phyloP scores from a whole-genome alignment of 768 basidiomycete genomes.

The Hericium rajendrae region DNA sequence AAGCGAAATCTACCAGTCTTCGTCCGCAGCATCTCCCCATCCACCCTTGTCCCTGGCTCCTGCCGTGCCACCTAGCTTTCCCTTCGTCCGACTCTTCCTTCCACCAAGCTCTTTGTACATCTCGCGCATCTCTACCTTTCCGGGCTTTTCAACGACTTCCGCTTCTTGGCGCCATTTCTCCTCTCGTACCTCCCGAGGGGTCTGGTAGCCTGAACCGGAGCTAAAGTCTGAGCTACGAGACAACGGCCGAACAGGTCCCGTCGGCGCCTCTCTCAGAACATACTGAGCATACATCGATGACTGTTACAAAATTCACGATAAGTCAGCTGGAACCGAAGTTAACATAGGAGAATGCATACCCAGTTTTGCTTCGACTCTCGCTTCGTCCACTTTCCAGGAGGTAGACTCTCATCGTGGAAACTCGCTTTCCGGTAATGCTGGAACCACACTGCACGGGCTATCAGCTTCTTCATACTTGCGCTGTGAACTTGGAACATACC shows the following conservation, averaged over 20 bases:
- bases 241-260: constrained; percentile 25
- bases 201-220: constrained; percentile 56
- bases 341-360: constrained; percentile 31
- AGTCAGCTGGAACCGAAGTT: no score
- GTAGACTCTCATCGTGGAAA: constrained; percentile 71
- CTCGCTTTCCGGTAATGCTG: constrained; percentile 82
- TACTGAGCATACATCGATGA: constrained; percentile 4
- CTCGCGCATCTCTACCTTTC: constrained; percentile 80
- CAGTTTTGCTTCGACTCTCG: constrained; percentile 92
- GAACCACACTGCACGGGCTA: constrained; percentile 72
- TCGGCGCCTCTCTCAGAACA: constrained; percentile 23
- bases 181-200: constrained; percentile 69
- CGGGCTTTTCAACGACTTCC: constrained; percentile 43
- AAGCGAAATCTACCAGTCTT: neutral
- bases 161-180: constrained; percentile 61
- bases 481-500: constrained; percentile 33
- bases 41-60: constrained; percentile 71
- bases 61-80: constrained; percentile 54
- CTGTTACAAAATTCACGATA: neutral
- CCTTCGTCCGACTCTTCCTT: constrained; percentile 67
- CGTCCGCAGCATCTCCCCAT: constrained; percentile 39
- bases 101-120: constrained; percentile 89
- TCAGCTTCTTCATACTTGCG: neutral
- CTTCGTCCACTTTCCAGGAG: constrained; percentile 85
- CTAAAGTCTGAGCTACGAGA: constrained; percentile 33